These are phyloP conservation scores for Ustulina deusta DNA, from an alignment of 2,329 filamentous ascomycete genomes.

Conservation along the genomic window DNA sequence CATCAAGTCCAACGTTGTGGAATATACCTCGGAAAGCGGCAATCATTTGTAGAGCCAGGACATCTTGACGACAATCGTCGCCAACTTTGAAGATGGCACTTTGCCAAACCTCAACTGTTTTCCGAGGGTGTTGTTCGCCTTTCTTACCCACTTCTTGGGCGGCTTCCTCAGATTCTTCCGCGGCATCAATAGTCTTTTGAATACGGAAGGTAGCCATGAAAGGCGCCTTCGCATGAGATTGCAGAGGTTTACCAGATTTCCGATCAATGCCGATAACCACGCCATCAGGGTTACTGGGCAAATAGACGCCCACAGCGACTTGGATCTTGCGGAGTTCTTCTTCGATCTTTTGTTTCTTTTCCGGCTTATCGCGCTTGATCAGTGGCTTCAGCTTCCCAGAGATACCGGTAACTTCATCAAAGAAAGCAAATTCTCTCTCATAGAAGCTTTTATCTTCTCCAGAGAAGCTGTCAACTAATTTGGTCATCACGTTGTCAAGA, in stretches of 20 bases:
- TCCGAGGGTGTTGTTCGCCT: slow-evolving; percentile 54
- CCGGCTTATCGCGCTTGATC: slow-evolving; percentile 90
- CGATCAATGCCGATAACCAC: slow-evolving; percentile 98
- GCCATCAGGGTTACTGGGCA: slow-evolving; percentile 96
- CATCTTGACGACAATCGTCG: slow-evolving; percentile 97
- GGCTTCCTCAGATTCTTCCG: slow-evolving; percentile 65
- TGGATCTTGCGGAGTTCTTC: slow-evolving; percentile 98
- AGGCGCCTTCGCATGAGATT: slow-evolving; percentile 97
- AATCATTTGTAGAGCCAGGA: slow-evolving; percentile 97
- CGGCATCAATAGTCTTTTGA: slow-evolving; percentile 76
- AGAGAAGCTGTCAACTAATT: slow-evolving; percentile 86
- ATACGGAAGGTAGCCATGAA: slow-evolving; percentile 99
- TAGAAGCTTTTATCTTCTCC: slow-evolving; percentile 85
- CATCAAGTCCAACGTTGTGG: slow-evolving; percentile 91
- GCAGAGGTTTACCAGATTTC: slow-evolving; percentile 95
- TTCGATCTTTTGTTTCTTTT: slow-evolving; percentile 99
- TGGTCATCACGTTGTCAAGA: slow-evolving; percentile 88
- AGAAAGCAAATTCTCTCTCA: slow-evolving; percentile 96
- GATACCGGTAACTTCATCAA: slow-evolving; percentile 93
- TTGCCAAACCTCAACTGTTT: slow-evolving; percentile 95
- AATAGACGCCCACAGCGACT: slow-evolving; percentile 95
- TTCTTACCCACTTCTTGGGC: slow-evolving; percentile 61
- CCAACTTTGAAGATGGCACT: slow-evolving; percentile 99
- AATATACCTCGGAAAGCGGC: slow-evolving; percentile 97
- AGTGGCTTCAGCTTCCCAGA: slow-evolving; percentile 95